Evolutionary conservation across 768 basidiomycete species (phyloP).

Genomic region (Suillus clintonianus): DNA sequence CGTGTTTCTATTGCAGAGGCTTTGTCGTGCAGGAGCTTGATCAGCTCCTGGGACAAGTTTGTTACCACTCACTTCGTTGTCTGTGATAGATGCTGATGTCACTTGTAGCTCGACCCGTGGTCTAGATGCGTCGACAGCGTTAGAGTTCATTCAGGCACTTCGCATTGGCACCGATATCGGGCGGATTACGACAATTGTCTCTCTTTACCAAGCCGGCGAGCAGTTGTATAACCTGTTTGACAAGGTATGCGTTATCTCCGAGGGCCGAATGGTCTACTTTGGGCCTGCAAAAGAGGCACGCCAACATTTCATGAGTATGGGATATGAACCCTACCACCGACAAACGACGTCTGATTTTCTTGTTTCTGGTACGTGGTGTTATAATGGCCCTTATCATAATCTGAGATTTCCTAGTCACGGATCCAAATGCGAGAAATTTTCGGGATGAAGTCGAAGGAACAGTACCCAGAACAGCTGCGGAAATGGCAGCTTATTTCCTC

Average conservation of each 20-base stretch:
- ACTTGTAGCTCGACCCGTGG: slow-evolving; percentile 61
- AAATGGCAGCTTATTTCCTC: slow-evolving; percentile 55
- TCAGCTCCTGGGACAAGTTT: slow-evolving; percentile 11
- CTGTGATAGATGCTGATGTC: neutral
- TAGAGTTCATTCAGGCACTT: slow-evolving; percentile 72
- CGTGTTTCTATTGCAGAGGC: slow-evolving; percentile 79
- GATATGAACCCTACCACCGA: slow-evolving; percentile 53
- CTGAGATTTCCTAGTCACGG: slow-evolving; percentile 45
- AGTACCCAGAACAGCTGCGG: slow-evolving; percentile 49
- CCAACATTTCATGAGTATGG: slow-evolving; percentile 60
- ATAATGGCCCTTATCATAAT: neutral
- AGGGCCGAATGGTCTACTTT: slow-evolving; percentile 61
- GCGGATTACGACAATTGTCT: slow-evolving; percentile 64
- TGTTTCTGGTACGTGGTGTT: slow-evolving; percentile 29
- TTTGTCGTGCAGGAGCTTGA: slow-evolving; percentile 33
- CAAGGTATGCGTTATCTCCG: slow-evolving; percentile 67
- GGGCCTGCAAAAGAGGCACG: slow-evolving; percentile 56
- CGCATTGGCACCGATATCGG: slow-evolving; percentile 65
- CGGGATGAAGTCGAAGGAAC: slow-evolving; percentile 28
- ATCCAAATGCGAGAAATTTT: slow-evolving; percentile 59
- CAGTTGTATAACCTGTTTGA: slow-evolving; percentile 65
- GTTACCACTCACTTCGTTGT: neutral
- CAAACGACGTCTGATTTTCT: slow-evolving; percentile 69
- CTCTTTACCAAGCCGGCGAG: slow-evolving; percentile 86
- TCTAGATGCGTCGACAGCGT: slow-evolving; percentile 68